Evolutionary conservation across 331 rosid species (phyloP).

Genomic region (Malus hybrid): DNA sequence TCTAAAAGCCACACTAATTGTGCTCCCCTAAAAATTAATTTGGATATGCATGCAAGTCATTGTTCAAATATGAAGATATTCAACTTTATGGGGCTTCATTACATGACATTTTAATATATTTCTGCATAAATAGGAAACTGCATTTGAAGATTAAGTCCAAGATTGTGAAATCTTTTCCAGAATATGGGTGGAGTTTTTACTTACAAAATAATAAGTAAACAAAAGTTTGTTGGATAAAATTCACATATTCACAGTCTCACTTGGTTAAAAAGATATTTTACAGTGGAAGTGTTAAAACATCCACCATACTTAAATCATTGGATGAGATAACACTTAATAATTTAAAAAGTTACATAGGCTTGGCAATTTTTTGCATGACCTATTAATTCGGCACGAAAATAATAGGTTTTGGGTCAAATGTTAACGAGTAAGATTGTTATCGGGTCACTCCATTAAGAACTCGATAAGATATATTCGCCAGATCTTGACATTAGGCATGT

Average conservation of each 20-base stretch:
- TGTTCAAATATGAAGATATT: constrained; percentile 1
- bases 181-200: neutral
- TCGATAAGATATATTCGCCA: too few species aligned
- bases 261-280: neutral
- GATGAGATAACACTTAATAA: neutral
- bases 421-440: too few species aligned
- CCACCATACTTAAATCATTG: neutral
- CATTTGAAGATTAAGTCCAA: constrained; percentile 14
- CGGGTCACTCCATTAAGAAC: too few species aligned
- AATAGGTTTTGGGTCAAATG: too few species aligned
- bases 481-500: too few species aligned
- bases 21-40: constrained; percentile 12
- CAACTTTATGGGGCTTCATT: constrained; percentile 8
- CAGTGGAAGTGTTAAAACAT: neutral
- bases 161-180: constrained; percentile 11
- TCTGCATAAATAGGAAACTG: neutral
- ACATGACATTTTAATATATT: neutral
- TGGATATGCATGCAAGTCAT: constrained; percentile 17
- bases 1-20: constrained; percentile 5
- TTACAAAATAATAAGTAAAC: neutral
- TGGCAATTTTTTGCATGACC: too few species aligned
- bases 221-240: neutral
- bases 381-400: too few species aligned
- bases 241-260: neutral
- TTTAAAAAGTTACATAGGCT: too few species aligned